These are phyloP conservation scores for Penicillium sp. DNA, from an alignment of 2,329 filamentous ascomycete species.

Conservation along the genomic window DNA sequence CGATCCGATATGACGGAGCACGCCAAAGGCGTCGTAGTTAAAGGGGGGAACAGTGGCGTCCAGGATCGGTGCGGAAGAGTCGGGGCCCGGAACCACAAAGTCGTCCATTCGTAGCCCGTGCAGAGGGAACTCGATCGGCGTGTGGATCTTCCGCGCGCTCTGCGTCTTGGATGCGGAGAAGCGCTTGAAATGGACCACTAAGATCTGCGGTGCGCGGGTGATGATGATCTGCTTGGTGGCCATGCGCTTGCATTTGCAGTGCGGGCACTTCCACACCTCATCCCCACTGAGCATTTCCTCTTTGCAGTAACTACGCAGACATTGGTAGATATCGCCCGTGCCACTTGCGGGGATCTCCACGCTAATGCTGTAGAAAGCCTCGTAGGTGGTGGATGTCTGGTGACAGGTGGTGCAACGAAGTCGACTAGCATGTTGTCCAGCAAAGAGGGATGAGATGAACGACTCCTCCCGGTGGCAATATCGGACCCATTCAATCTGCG, in stretches of 20 bases:
- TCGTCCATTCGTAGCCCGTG: conserved; percentile 64
- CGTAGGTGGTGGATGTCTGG: conserved; percentile 65
- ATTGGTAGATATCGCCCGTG: conserved; percentile 62
- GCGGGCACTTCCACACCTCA: conserved; percentile 70
- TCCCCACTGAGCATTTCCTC: conserved; percentile 68
- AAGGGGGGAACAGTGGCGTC: conserved; percentile 57
- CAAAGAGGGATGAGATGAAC: conserved; percentile 78
- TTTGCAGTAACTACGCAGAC: conserved; percentile 67
- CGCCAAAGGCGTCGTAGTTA: conserved; percentile 80
- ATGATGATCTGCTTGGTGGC: conserved; percentile 71
- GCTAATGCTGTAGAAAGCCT: conserved; percentile 69
- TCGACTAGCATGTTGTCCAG: conserved; percentile 65
- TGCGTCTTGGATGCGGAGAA: conserved; percentile 60
- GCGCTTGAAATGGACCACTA: conserved; percentile 75
- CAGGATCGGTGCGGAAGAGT: conserved; percentile 45
- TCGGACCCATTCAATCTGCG: conserved; percentile 70
- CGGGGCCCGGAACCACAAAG: conserved; percentile 52
- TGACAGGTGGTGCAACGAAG: conserved; percentile 62
- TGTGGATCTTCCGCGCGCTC: conserved; percentile 66
- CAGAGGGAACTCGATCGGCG: conserved; percentile 73
- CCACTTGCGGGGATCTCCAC: conserved; percentile 67
- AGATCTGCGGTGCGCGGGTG: conserved; percentile 73
- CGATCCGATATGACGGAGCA: conserved; percentile 72
- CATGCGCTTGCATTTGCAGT: conserved; percentile 67
- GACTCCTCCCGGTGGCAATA: conserved; percentile 70